Evolutionary conservation across 495 filamentous ascomycete genomes (phyloP).

Genomic region (Entonaema liquescens): DNA sequence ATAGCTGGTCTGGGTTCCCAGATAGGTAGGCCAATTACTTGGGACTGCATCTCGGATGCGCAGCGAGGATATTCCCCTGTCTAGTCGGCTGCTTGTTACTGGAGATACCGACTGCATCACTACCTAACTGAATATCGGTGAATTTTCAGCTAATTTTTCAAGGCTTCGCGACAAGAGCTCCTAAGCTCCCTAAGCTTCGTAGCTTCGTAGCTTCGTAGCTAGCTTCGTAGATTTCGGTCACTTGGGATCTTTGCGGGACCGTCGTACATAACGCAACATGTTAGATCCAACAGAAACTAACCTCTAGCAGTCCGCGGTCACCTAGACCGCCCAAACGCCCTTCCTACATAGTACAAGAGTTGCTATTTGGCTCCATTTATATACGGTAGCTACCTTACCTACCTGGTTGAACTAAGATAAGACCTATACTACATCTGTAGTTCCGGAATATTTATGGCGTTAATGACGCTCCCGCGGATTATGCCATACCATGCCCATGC

Average conservation of each 20-base stretch:
- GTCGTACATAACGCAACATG: not conserved
- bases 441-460: not conserved
- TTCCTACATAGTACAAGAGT: not conserved
- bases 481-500: not conserved
- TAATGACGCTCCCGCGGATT: not conserved
- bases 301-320: not conserved
- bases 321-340: not conserved
- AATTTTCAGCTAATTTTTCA: slow-evolving; percentile 2
- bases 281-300: not conserved
- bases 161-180: not conserved
- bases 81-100: not conserved
- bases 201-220: not conserved
- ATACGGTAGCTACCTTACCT: not conserved
- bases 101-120: slow-evolving; percentile 27
- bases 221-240: not conserved
- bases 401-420: not conserved
- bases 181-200: not conserved
- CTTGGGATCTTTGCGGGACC: slow-evolving; percentile 7
- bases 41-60: slow-evolving; percentile 41
- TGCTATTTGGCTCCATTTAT: not conserved
- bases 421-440: not conserved
- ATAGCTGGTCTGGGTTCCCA: not conserved
- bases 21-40: slow-evolving; percentile 8
- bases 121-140: slow-evolving; percentile 36
- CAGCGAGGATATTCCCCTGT: slow-evolving; percentile 32